Evolutionary conservation across 305 asterid species (phyloP).

Genomic region (Fraxinus velutina): DNA sequence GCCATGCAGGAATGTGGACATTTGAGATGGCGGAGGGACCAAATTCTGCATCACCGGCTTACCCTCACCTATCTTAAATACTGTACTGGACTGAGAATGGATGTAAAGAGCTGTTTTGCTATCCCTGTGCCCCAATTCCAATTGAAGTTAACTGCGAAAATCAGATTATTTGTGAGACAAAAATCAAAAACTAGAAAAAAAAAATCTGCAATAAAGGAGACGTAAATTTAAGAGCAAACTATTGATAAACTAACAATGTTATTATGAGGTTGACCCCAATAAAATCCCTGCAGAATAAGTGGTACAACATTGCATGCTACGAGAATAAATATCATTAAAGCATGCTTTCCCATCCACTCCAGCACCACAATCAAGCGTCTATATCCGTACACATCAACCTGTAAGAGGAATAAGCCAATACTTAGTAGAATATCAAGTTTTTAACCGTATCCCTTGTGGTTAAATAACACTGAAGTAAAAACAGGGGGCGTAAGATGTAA

Average conservation of each 20-base stretch:
- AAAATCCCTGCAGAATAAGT: conserved; percentile 55
- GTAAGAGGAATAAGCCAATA: conserved; percentile 10
- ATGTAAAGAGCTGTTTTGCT: neutral
- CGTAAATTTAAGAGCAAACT: neutral
- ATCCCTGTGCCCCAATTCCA: neutral
- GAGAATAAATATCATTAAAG: conserved; percentile 51
- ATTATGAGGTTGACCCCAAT: conserved; percentile 54
- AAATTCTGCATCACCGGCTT: neutral
- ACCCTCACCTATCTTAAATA: neutral
- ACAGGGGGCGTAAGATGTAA: neutral
- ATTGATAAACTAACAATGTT: conserved; percentile 41
- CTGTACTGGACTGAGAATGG: neutral
- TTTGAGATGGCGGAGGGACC: neutral
- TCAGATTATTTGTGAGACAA: neutral
- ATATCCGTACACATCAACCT: conserved; percentile 59
- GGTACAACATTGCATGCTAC: conserved; percentile 69
- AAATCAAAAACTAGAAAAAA: neutral
- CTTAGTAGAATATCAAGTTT: conserved; percentile 11
- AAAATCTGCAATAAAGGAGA: neutral
- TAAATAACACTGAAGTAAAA: neutral
- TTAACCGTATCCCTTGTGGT: neutral
- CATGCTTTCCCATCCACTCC: conserved; percentile 67
- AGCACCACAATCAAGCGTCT: conserved; percentile 39
- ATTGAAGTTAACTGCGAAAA: conserved; percentile 1
- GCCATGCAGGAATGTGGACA: neutral